These are phyloP conservation scores for Candida gorgasii DNA, from an alignment of 805 yeast genomes.

Conservation along the genomic window DNA sequence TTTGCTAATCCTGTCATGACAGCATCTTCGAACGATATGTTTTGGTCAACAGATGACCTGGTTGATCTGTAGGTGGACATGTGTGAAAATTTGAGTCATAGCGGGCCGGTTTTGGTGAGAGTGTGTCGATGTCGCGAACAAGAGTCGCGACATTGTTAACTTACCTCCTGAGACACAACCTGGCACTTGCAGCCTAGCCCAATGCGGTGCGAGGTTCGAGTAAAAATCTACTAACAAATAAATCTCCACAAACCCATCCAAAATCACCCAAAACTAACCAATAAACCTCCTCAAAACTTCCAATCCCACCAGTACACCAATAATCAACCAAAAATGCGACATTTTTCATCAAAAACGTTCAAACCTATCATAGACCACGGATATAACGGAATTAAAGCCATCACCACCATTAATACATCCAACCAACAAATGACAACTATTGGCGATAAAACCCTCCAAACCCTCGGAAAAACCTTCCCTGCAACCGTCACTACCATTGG, in stretches of 20 bases:
- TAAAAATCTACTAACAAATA: too few species aligned
- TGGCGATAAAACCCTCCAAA: constrained; percentile 39
- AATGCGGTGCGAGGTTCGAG: too few species aligned
- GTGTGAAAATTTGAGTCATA: constrained; percentile 3
- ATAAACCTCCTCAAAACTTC: too few species aligned
- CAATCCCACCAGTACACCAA: too few species aligned
- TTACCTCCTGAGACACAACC: too few species aligned
- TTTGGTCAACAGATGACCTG: constrained; percentile 55
- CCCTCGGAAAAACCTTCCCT: constrained; percentile 53
- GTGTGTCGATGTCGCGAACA: too few species aligned
- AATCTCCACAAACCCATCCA: too few species aligned
- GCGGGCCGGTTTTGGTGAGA: not conserved
- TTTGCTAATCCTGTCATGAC: constrained; percentile 90
- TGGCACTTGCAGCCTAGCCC: too few species aligned
- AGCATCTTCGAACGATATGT: constrained; percentile 74
- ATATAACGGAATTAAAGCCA: constrained; percentile 5
- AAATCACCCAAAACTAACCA: too few species aligned
- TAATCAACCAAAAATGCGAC: too few species aligned
- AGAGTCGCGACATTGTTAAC: not conserved
- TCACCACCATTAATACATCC: not conserved
- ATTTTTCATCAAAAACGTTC: not conserved
- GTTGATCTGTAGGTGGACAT: constrained; percentile 64
- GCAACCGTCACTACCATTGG: constrained; percentile 49
- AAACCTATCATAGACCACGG: constrained; percentile 1
- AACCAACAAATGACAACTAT: constrained; percentile 55